Base-by-base conservation (phyloP, 148 eudicot genomes). In the Bassia scoparia region DNA sequence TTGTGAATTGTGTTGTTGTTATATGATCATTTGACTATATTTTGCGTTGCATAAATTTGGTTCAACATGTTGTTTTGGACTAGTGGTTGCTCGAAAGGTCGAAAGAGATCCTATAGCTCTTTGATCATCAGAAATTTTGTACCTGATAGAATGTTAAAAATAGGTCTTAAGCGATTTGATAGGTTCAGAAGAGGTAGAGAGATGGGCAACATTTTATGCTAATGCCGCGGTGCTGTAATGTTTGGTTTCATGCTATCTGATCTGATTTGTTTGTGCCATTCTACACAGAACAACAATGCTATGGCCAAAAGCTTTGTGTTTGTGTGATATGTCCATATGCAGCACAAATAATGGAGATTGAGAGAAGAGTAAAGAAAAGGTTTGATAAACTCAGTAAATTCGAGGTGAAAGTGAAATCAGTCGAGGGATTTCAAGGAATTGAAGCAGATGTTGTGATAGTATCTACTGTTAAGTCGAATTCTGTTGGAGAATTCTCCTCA, bases 361-460 rank as follows among this genome's bases (percentile, higher is more conserved):
- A 71, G 30, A 66, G 83, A 46, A 82, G 76, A 58, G 60, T 90
- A 7, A 70, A 71, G 21, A 41, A 75, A 41, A 83, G 70, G 30
- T 85, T 80, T 59, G 78, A 77, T 11, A 67, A 71, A 7, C 29
- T 35, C 15, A 56, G 29, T 7, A 71, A 61, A 29, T 79, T 91
- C 60, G 54, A 56, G 20, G 79, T 86, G 17, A 77, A 82, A 37
- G 87, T 86, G 18, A 76, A 74, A 37, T 70, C 89, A 0, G 63
- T 86, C 64, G 89, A 91, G 72, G 90, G 84, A 0, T 86, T 83
- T 78, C 86, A 84, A 67, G 91, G 89, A 6, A 83, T 84, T 3
- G 86, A 86, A 75, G 86, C 85, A 26, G 93, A 91, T 60, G 38
- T 91, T 10, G 70, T 91, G 7, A 87, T 91, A 18, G 31, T 91